phyloP scores from a whole-genome alignment of 1,139 yeast genomes.

The Saccharomyces hybrid region DNA sequence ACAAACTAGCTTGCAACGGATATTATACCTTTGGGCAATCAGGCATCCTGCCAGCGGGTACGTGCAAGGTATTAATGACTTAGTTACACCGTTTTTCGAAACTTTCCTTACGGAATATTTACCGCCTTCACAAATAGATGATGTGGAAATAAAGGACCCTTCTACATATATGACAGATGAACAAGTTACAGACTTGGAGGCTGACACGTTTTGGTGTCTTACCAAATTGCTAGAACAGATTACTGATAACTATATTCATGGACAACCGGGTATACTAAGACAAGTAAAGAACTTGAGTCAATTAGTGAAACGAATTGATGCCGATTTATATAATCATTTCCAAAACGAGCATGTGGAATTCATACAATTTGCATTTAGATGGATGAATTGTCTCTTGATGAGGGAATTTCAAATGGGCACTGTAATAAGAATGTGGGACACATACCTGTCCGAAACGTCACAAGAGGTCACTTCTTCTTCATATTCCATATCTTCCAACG shows the following conservation, averaged over 20 bases:
- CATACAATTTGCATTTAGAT: conserved; percentile 88
- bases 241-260: conserved; percentile 93
- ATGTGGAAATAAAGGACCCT: conserved; percentile 57
- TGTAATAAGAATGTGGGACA: conserved; percentile 96
- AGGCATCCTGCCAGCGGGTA: conserved; percentile 98
- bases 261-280: conserved; percentile 93
- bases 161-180: conserved; percentile 45
- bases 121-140: conserved; percentile 30
- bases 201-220: conserved; percentile 95
- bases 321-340: conserved; percentile 64
- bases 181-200: conserved; percentile 61
- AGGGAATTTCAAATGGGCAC: conserved; percentile 74
- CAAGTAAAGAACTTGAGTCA: conserved; percentile 79
- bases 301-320: conserved; percentile 73
- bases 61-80: conserved; percentile 97
- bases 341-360: conserved; percentile 79
- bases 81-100: conserved; percentile 90
- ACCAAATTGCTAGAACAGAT: conserved; percentile 86
- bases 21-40: conserved; percentile 89
- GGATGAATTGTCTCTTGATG: conserved; percentile 99
- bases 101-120: conserved; percentile 71
- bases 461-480: conserved; percentile 21
- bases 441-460: conserved; percentile 76
- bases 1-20: conserved; percentile 70
- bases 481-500: conserved; percentile 5